These are phyloP conservation scores for Zygotorulaspora danielsina DNA, from an alignment of 805 yeast species.

Conservation along the genomic window DNA sequence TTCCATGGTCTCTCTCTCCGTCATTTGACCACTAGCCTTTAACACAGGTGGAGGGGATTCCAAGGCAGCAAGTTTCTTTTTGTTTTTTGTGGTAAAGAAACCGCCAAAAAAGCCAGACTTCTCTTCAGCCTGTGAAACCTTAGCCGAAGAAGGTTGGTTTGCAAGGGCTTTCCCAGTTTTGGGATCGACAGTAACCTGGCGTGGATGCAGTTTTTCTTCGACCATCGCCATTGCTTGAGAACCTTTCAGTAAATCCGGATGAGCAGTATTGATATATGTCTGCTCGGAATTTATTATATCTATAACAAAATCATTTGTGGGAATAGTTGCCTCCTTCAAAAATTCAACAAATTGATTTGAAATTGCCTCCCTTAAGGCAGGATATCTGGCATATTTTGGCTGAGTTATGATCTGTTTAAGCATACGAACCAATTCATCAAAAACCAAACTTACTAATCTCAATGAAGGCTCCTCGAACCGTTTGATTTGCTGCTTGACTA, in stretches of 20 bases:
- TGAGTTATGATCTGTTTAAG: constrained; percentile 77
- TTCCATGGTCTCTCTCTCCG: constrained; percentile 94
- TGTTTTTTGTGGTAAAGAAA: constrained; percentile 85
- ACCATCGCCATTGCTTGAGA: constrained; percentile 92
- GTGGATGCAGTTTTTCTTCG: constrained; percentile 69
- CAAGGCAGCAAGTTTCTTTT: constrained; percentile 90
- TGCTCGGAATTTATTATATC: constrained; percentile 86
- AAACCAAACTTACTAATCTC: constrained; percentile 83
- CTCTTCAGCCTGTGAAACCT: constrained; percentile 36
- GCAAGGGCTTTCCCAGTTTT: constrained; percentile 79
- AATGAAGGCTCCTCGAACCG: constrained; percentile 92
- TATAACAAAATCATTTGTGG: constrained; percentile 79
- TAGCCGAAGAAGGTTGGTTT: constrained; percentile 32
- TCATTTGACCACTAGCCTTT: constrained; percentile 84
- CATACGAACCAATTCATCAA: constrained; percentile 91
- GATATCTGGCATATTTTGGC: constrained; percentile 83
- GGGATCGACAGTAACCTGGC: constrained; percentile 77
- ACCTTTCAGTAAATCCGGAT: constrained; percentile 93
- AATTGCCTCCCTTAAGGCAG: constrained; percentile 82
- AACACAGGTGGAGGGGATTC: constrained; percentile 96
- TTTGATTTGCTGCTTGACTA: constrained; percentile 87
- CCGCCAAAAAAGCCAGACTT: constrained; percentile 92
- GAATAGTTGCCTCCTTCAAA: constrained; percentile 71
- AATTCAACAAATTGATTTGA: constrained; percentile 74
- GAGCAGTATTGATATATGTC: constrained; percentile 94